Evolutionary conservation across 2,329 filamentous ascomycete genomes (phyloP).

Genomic region (Podosphaera xanthii): DNA sequence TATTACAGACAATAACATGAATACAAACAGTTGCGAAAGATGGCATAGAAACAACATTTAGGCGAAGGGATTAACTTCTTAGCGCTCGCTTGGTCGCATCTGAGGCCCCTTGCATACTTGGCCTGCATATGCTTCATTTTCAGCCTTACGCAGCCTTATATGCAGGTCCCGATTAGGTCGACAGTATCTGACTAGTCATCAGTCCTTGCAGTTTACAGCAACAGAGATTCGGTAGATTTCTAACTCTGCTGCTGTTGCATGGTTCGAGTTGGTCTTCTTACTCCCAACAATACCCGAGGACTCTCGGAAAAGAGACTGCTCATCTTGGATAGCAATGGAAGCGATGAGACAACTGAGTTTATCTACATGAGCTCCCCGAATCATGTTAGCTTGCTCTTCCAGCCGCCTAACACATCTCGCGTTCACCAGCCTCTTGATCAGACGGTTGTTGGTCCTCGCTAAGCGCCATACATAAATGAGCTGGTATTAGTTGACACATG

Average conservation of each 20-base stretch:
- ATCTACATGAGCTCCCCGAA: background rate
- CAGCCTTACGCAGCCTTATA: too few species aligned
- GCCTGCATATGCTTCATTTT: too few species aligned
- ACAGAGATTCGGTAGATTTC: background rate
- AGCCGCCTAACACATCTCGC: conserved; percentile 9
- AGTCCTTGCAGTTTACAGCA: background rate
- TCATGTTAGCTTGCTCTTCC: background rate
- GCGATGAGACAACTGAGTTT: background rate
- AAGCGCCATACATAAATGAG: conserved; percentile 7
- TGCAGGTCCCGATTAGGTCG: too few species aligned
- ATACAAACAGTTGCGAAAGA: too few species aligned
- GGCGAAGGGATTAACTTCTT: too few species aligned
- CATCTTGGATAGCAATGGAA: background rate
- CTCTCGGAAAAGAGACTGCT: background rate
- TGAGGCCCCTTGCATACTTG: too few species aligned
- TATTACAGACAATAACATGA: too few species aligned
- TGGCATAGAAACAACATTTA: too few species aligned
- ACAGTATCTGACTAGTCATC: background rate
- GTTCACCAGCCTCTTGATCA: conserved; percentile 14
- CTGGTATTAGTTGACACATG: background rate
- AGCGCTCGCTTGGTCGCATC: too few species aligned
- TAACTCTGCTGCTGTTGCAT: background rate
- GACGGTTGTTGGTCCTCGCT: conserved; percentile 9
- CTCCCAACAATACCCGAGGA: background rate
- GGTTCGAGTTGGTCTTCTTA: background rate